Evolutionary conservation across 768 basidiomycete species (phyloP), one percentile per base, ranked within the genome.

Genomic region (Phaeotremella skinneri): DNA sequence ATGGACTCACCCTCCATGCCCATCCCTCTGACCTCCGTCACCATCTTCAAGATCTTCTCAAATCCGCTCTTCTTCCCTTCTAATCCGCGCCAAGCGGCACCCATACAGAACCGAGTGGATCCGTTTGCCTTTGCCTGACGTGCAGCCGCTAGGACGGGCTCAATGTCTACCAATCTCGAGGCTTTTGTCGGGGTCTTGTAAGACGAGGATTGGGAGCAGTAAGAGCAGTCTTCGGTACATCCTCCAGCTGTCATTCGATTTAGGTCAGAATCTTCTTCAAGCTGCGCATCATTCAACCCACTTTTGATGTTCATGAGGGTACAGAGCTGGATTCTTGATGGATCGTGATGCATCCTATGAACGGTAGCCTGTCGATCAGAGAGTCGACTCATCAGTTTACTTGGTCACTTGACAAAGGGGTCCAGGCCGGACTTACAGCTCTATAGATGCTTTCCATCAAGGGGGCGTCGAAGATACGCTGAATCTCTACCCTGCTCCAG

Each of bases 271-370:
- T 27, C n/a, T n/a, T n/a, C n/a, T n/a, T n/a, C n/a, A n/a, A n/a
- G n/a, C n/a, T n/a, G n/a, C n/a, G n/a, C n/a, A n/a, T n/a, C n/a
- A n/a, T n/a, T n/a, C 21, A 58, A 82, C 87, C 66, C 77, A 90
- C 91, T 91, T 79, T 98, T 98, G 78, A 98, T 98, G 76, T 98
- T 98, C 88, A 98, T 91, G 29, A 98, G 82, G 3, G 94, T 98
- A 69, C 93, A 97, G 30, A 98, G 83, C 79, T 98, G 94, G 29
- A 98, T 85, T 81, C 96, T 91, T 67, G 79, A 82, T 30, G 92
- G 87, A 79, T 93, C 88, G 66, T 96, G 91, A 76, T 88, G 81
- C 71, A 86, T 83, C 64, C 93, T 82, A 77, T 98, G 94, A 11
- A 93, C 83, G 2, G 83, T 77, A 14, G 91, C 74, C 75, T 75